Evolutionary conservation across 2,329 filamentous ascomycete genomes (phyloP).

Genomic region (Phialocephala sp.): DNA sequence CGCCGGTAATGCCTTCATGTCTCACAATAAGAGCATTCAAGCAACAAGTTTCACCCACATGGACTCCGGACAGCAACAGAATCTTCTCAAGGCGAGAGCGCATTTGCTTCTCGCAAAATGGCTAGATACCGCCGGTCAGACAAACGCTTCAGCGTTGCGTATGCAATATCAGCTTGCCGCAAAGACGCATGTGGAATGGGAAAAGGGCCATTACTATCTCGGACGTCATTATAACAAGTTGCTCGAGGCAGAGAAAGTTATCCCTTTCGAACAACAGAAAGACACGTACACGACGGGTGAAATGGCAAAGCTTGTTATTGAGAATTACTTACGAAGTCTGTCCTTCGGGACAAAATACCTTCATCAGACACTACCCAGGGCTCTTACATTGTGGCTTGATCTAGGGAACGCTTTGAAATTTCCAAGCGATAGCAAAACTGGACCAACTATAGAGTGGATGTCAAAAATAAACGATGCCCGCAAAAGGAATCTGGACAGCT

Average conservation of each 20-base stretch:
- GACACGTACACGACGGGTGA: slow-evolving; percentile 82
- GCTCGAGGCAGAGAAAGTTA: slow-evolving; percentile 82
- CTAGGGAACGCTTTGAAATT: slow-evolving; percentile 78
- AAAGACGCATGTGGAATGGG: slow-evolving; percentile 76
- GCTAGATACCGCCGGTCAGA: slow-evolving; percentile 94
- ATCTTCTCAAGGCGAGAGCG: slow-evolving; percentile 73
- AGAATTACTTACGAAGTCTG: slow-evolving; percentile 89
- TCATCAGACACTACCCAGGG: slow-evolving; percentile 89
- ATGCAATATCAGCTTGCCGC: slow-evolving; percentile 83
- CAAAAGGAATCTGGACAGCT: slow-evolving; percentile 67
- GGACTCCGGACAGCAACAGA: slow-evolving; percentile 51
- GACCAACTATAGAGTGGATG: slow-evolving; percentile 53
- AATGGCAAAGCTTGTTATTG: slow-evolving; percentile 84
- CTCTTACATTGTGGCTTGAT: slow-evolving; percentile 94
- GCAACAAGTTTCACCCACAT: slow-evolving; percentile 32
- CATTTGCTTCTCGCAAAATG: slow-evolving; percentile 93
- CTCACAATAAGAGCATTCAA: slow-evolving; percentile 38
- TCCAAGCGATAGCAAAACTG: slow-evolving; percentile 53
- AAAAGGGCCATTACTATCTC: slow-evolving; percentile 96
- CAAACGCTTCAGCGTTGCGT: slow-evolving; percentile 79
- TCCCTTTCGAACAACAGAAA: slow-evolving; percentile 77
- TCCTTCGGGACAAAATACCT: slow-evolving; percentile 93
- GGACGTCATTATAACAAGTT: slow-evolving; percentile 98
- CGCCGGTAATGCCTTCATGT: slow-evolving; percentile 74
- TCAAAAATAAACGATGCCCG: slow-evolving; percentile 60